phyloP scores from a whole-genome alignment of 164 flowering plant species.

The Euptelea pleiosperma region DNA sequence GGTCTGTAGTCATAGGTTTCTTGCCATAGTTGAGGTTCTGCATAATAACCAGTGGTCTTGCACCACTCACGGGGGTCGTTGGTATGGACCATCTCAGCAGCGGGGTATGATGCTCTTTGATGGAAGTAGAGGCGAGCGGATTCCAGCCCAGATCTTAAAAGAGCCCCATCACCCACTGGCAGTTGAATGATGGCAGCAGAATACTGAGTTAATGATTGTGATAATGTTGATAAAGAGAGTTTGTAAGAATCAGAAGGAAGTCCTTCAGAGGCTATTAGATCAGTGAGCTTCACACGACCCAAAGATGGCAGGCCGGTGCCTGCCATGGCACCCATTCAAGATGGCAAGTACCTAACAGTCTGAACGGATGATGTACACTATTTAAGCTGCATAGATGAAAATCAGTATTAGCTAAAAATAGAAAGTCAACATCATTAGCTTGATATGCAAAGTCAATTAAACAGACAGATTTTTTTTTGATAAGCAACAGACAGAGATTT shows the following conservation, averaged over 20 bases:
- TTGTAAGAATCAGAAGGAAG: conserved; percentile 85
- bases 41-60: conserved; percentile 85
- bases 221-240: conserved; percentile 68
- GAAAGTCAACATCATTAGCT: neutral
- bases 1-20: conserved; percentile 88
- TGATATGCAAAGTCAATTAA: neutral
- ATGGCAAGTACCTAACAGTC: neutral
- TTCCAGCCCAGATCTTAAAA: conserved; percentile 80
- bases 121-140: conserved; percentile 85
- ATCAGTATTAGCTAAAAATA: neutral
- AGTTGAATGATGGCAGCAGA: conserved; percentile 91
- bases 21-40: conserved; percentile 79
- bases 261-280: conserved; percentile 81
- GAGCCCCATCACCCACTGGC: conserved; percentile 63
- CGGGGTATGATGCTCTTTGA: conserved; percentile 64
- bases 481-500: too few relatives aligned
- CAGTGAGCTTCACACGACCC: conserved; percentile 84
- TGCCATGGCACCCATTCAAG: conserved; percentile 58
- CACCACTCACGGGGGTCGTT: conserved; percentile 89
- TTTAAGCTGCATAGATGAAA: conserved; percentile 9
- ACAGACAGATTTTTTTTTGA: too few relatives aligned
- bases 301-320: conserved; percentile 79
- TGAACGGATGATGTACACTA: neutral
- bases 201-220: conserved; percentile 87
- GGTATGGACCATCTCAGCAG: conserved; percentile 55